Base-by-base conservation (phyloP, 306 rosid genomes). In the Casuarina glauca region DNA sequence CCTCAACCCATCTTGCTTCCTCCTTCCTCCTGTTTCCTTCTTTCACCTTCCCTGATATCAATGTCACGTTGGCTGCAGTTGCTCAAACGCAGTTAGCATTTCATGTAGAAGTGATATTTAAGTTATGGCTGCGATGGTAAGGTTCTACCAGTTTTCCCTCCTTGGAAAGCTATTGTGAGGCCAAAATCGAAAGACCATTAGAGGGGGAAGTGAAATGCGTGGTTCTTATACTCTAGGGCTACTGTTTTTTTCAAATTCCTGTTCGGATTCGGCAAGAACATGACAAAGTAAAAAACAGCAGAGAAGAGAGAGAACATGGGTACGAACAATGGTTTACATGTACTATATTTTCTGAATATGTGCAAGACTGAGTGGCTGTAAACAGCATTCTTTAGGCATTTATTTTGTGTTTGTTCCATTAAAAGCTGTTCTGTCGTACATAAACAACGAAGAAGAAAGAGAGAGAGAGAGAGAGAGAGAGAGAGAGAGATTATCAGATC, bases 401-500 rank as follows among this genome's bases (percentile, higher is more conserved):
- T 17, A 35, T 35, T 11, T 62, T 26, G 4, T 13, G 16, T 62
- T 62, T 35, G 36, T 62, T 20, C 5, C 6, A 62, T 62, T 17
- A 62, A 19, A 13, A 4, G 10, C 15, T 9, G 17, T 38, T 38
- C 32, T 61, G 53, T 73, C 50, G 41, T 3, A 2, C 20, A 73
- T 9, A 1, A 10, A 39, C 3, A n/a, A 26, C 19, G 43, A 51
- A 44, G 43, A 70, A 73, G 75, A 66, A 72, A 80, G 48, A 9
- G 57, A 6, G 7, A 72, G 73, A 75, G 71, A 20, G 48, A 9
- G 57, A 6, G 7, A 72, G 73, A 75, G 71, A 20, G 26, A 19
- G 66, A 74, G 82, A 82, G 36, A 72, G 44, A 6, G 81, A 79
- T 70, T 36, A 39, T 79, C 36, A 71, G 49, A 68, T 70, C 74